Base-by-base conservation (phyloP, 139 green algal genomes). In the Zygnema cylindricum region DNA sequence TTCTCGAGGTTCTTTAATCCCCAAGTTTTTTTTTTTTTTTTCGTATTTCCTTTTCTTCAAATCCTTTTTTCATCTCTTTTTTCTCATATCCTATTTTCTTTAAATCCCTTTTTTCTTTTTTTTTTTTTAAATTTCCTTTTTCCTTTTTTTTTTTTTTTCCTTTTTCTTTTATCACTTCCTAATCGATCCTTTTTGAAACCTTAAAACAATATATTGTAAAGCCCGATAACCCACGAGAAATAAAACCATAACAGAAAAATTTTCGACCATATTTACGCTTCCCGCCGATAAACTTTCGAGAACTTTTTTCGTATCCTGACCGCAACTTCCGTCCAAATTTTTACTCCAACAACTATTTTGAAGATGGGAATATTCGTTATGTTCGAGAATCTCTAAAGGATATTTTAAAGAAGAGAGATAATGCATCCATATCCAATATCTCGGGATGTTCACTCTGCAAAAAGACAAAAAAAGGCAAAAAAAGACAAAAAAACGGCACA, bases 351-450 rank as follows among this genome's bases (percentile, higher is more conserved):
- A 89, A 7, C 7, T 16, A 11, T 57, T 41, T 77, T 54, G 30
- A 0, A n/a, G 22, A 21, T 36, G 85, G 30, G 39, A 32, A 43
- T 69, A 92, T 63, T 92, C 88, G 76, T 93, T 92, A n/a, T 89
- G 1, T 32, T 69, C 40, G 40, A 92, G 86, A 32, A 82, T 78
- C 41, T 92, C 76, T 2, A 93, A 11, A 16, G 88, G 82, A 76
- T 92, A 92, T 43, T 92, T 92, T 75, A 92, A 92, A 11, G 87
- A 84, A 35, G 88, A 92, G n/a, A 92, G 41, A 69, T 93, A 92
- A 87, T 92, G 43, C 33, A 92, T 39, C 88, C 88, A 92, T 32
- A 93, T 92, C 87, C 87, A 93, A 77, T 92, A 92, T 30, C n/a
- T 23, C 43, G 88, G 88, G 21, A 92, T 92, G 39, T 25, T 38